Evolutionary conservation across 345 rosid genomes (phyloP).

Genomic region (Hibiscus mutabilis): DNA sequence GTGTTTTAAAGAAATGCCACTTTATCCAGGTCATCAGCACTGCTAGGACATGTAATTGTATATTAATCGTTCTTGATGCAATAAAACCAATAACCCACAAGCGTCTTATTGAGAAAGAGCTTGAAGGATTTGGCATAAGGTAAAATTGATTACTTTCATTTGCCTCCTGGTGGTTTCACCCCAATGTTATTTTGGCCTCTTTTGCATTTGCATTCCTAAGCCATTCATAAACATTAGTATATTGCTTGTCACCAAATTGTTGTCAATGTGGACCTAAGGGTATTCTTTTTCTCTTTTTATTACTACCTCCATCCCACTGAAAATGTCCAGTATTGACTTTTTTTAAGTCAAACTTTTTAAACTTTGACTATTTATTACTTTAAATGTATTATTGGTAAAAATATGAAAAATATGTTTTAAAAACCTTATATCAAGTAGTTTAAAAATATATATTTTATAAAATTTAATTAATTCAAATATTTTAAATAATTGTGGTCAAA

Average conservation of each 20-base stretch:
- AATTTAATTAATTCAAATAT: too few species aligned
- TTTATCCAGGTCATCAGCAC: constrained; percentile 85
- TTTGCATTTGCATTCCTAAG: not conserved
- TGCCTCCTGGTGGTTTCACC: not conserved
- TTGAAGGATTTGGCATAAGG: constrained; percentile 99
- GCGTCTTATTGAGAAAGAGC: constrained; percentile 96
- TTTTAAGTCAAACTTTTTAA: too few species aligned
- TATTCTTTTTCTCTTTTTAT: not conserved
- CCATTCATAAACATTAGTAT: not conserved
- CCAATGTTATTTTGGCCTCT: not conserved
- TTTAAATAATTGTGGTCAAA: too few species aligned
- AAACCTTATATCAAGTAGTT: too few species aligned
- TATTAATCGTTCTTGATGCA: constrained; percentile 92
- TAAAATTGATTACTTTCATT: constrained; percentile 16
- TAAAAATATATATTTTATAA: too few species aligned
- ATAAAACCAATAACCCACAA: constrained; percentile 98
- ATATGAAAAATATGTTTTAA: too few species aligned
- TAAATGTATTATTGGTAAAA: too few species aligned
- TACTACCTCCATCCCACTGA: too few species aligned
- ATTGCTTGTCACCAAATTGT: not conserved
- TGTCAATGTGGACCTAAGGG: not conserved
- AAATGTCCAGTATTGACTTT: too few species aligned
- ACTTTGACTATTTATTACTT: too few species aligned
- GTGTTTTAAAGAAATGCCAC: not conserved
- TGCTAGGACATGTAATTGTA: constrained; percentile 93